Conservation (phyloP, 805 yeast genomes). For the Candida easanensis region DNA sequence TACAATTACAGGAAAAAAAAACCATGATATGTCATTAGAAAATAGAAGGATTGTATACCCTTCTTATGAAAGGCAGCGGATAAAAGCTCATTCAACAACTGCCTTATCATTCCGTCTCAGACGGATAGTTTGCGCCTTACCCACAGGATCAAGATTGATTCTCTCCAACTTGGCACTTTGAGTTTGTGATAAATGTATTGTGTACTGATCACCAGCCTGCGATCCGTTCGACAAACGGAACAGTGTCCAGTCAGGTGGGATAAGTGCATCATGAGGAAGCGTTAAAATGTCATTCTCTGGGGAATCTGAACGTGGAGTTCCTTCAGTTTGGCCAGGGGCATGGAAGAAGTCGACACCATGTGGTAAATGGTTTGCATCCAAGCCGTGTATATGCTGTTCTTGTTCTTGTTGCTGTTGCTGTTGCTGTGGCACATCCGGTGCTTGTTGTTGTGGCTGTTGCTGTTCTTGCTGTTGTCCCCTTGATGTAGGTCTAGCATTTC, state of each 20-base stretch:
- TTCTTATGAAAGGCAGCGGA: no score
- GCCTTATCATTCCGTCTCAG: not conserved
- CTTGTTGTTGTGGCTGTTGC: conserved; percentile 4
- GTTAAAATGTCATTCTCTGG: not conserved
- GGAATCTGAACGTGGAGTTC: not conserved
- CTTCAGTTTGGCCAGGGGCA: conserved; percentile 1
- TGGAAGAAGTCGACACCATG: conserved; percentile 7
- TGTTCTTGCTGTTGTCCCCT: not conserved
- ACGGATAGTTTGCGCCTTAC: not conserved
- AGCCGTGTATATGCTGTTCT: not conserved
- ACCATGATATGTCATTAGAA: no score
- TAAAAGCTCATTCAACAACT: not conserved
- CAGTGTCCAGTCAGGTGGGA: conserved; percentile 28
- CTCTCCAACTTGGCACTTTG: conserved; percentile 15
- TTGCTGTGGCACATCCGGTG: conserved; percentile 6
- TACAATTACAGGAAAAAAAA: no score
- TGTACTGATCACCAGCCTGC: conserved; percentile 10
- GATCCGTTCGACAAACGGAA: conserved; percentile 20
- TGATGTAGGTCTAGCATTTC: conserved; percentile 19
- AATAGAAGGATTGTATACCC: not conserved
- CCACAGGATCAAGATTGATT: conserved; percentile 3
- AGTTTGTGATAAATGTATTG: conserved; percentile 11
- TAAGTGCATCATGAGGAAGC: conserved; percentile 14
- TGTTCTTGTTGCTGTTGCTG: conserved; percentile 5
- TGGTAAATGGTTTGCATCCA: conserved; percentile 1